phyloP scores from a whole-genome alignment of 352 stramenopile species.

The Aphanomyces astaci region DNA sequence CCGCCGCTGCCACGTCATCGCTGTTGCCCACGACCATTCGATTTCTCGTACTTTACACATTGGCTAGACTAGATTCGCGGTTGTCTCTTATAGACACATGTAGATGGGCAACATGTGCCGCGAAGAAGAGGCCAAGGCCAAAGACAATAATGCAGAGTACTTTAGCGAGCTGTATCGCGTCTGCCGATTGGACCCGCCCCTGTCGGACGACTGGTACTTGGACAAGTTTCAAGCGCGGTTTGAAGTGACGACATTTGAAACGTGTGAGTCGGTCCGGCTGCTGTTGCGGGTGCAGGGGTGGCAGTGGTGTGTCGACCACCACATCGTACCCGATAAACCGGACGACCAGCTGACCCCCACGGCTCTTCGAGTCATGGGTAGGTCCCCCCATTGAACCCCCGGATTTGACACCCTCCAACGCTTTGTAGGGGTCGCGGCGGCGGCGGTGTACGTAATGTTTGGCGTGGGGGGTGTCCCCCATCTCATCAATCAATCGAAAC shows the following conservation, averaged over 20 bases:
- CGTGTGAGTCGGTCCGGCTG: conserved; percentile 1
- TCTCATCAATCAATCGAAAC: conserved; percentile 15
- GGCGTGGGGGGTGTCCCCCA: too few species aligned
- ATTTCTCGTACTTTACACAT: conserved; percentile 4
- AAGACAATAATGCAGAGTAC: neutral
- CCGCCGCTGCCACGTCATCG: neutral
- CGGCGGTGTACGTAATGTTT: neutral
- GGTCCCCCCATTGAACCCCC: too few species aligned
- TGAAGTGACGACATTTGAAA: neutral
- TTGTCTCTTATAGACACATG: neutral
- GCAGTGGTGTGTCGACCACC: neutral
- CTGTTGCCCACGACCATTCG: conserved; percentile 10
- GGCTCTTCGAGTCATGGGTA: conserved; percentile 1
- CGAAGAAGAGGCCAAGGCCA: neutral
- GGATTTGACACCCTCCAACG: too few species aligned
- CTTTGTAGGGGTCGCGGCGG: conserved; percentile 8
- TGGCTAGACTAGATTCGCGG: too few species aligned
- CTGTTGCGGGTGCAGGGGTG: neutral
- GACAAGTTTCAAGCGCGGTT: neutral
- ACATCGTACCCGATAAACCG: neutral
- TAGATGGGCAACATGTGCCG: neutral
- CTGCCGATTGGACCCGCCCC: neutral
- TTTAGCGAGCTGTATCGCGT: neutral
- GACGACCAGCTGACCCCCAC: neutral
- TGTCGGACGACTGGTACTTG: neutral